Conservation (phyloP, 805 yeast species). For the Sugiyamaella qingdaonensis region DNA sequence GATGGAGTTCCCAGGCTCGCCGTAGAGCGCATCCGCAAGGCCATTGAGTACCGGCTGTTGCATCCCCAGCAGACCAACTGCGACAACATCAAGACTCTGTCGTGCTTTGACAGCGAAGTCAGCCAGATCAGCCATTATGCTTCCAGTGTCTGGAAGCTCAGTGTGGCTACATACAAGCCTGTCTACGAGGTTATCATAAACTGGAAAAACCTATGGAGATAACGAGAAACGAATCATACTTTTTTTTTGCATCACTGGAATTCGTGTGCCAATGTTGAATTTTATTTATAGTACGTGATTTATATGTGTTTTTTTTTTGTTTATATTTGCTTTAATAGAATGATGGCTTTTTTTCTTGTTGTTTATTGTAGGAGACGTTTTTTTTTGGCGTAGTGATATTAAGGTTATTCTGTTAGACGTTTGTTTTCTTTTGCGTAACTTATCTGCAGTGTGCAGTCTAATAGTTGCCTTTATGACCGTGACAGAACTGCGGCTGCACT, state of each 20-base stretch:
- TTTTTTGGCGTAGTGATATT: no score
- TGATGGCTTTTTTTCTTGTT: background rate
- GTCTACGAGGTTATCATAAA: constrained; percentile 16
- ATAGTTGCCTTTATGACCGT: background rate
- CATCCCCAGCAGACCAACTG: constrained; percentile 1
- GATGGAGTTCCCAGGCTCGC: constrained; percentile 18
- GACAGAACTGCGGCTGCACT: background rate
- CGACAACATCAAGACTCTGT: constrained; percentile 7
- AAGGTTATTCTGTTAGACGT: no score
- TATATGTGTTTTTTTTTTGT: background rate
- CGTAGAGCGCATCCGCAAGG: constrained; percentile 15
- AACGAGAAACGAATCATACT: background rate
- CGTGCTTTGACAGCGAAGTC: constrained; percentile 16
- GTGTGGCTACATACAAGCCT: constrained; percentile 20
- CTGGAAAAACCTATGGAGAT: constrained; percentile 8
- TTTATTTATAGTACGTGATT: background rate
- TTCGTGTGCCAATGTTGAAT: background rate
- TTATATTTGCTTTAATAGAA: background rate
- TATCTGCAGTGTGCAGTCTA: background rate
- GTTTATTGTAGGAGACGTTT: background rate
- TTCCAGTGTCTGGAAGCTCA: constrained; percentile 17
- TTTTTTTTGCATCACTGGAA: background rate
- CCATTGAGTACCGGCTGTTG: constrained; percentile 13
- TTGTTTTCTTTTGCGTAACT: no score
- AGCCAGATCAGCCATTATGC: constrained; percentile 14